These are phyloP conservation scores for Colletotrichum ledebouriae DNA, from an alignment of 2,329 filamentous ascomycete genomes.

Conservation along the genomic window DNA sequence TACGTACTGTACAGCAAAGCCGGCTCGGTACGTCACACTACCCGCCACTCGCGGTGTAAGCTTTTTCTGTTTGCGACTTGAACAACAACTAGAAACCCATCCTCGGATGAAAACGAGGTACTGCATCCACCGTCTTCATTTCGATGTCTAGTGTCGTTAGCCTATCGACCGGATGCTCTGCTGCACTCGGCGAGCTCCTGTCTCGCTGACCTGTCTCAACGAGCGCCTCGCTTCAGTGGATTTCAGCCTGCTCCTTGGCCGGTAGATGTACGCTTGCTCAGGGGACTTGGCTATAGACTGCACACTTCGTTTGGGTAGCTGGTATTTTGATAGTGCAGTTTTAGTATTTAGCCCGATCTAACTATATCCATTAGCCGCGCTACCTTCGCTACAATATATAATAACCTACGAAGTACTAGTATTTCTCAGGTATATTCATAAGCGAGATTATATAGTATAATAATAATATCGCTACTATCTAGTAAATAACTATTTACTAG, in stretches of 20 bases:
- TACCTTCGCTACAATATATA: too few species aligned
- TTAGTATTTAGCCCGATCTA: too few species aligned
- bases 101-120: slow-evolving; percentile 28
- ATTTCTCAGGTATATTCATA: too few species aligned
- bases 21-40: slow-evolving; percentile 20
- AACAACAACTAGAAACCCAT: neutral
- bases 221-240: slow-evolving; percentile 5
- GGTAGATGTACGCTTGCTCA: neutral
- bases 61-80: slow-evolving; percentile 33
- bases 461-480: too few species aligned
- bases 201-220: slow-evolving; percentile 27
- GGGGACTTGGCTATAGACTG: too few species aligned
- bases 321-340: too few species aligned
- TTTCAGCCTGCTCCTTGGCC: slow-evolving; percentile 18
- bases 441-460: too few species aligned
- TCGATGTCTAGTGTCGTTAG: neutral
- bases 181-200: slow-evolving; percentile 36
- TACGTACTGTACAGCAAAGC: neutral
- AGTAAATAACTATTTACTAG: too few species aligned
- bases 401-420: too few species aligned
- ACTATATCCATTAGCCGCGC: too few species aligned
- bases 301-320: too few species aligned
- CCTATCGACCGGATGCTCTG: slow-evolving; percentile 5
- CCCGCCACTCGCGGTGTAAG: slow-evolving; percentile 15
- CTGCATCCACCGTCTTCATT: neutral